These are phyloP conservation scores for Ceratocystiopsis minuta DNA, from an alignment of 2,329 filamentous ascomycete genomes.

Conservation along the genomic window DNA sequence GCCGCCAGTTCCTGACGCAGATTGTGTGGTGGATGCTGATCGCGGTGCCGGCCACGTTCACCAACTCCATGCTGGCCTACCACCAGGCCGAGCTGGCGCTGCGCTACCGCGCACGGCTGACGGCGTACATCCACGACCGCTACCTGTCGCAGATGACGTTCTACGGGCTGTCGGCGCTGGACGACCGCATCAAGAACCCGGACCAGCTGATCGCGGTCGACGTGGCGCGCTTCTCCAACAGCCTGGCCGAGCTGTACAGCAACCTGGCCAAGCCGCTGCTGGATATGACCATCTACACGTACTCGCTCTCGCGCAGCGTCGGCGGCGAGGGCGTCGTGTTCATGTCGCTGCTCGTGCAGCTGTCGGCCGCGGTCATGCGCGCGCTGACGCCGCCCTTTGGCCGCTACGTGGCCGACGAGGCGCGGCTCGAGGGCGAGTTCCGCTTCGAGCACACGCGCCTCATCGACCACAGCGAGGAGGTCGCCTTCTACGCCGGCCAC, in stretches of 20 bases:
- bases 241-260: constrained; percentile 83
- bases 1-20: constrained; percentile 71
- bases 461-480: constrained; percentile 91
- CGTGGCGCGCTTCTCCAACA: constrained; percentile 90
- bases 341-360: constrained; percentile 84
- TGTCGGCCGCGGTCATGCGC: constrained; percentile 85
- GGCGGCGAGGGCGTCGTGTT: constrained; percentile 89
- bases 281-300: constrained; percentile 93
- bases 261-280: constrained; percentile 88
- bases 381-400: constrained; percentile 90
- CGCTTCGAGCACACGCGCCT: constrained; percentile 84
- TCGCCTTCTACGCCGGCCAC: constrained; percentile 81
- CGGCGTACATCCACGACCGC: constrained; percentile 86
- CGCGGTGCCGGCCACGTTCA: constrained; percentile 88
- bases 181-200: constrained; percentile 95
- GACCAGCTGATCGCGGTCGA: constrained; percentile 96
- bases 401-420: constrained; percentile 94
- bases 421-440: constrained; percentile 86
- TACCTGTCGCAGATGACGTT: constrained; percentile 97
- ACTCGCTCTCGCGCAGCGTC: constrained; percentile 83
- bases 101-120: constrained; percentile 81
- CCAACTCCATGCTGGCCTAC: constrained; percentile 96
- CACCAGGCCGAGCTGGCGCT: constrained; percentile 90
- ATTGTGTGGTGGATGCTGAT: constrained; percentile 98
- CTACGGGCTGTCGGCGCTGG: constrained; percentile 84